Evolutionary conservation across 305 asterid species (phyloP).

Genomic region (Fraxinus velutina): DNA sequence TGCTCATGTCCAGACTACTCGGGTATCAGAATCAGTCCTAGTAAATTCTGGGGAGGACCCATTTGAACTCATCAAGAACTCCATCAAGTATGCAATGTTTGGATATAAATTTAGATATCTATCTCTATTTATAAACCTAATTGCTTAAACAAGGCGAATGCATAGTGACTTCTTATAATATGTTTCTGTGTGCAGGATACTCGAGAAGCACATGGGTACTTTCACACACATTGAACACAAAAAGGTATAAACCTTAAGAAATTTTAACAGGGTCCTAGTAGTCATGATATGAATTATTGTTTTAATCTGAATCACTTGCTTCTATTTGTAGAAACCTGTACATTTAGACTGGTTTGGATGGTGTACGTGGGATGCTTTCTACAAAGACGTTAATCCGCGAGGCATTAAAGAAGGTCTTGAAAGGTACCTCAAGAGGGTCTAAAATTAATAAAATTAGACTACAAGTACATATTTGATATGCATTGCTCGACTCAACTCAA

Average conservation of each 20-base stretch:
- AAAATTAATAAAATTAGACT: background rate
- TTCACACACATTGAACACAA: conserved; percentile 38
- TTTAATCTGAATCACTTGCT: conserved; percentile 2
- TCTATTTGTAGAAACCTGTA: conserved; percentile 30
- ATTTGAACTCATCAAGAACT: conserved; percentile 35
- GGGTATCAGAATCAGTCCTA: conserved; percentile 36
- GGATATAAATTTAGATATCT: background rate
- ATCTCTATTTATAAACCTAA: background rate
- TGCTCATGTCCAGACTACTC: conserved; percentile 29
- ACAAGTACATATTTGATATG: background rate
- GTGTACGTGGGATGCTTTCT: conserved; percentile 62
- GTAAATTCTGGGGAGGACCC: conserved; percentile 41
- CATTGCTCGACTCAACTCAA: background rate
- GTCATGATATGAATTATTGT: background rate
- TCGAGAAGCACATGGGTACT: conserved; percentile 45
- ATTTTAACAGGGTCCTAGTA: background rate
- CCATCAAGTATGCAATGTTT: conserved; percentile 29
- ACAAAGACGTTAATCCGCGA: conserved; percentile 38
- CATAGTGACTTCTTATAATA: background rate
- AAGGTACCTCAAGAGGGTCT: conserved; percentile 25
- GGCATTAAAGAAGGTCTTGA: conserved; percentile 45
- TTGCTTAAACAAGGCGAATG: background rate
- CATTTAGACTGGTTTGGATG: conserved; percentile 58
- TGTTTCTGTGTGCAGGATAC: conserved; percentile 30
- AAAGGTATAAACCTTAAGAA: conserved; percentile 26